Evolutionary conservation across 208 protist species (phyloP).

Genomic region (Leishmania braziliensis): DNA sequence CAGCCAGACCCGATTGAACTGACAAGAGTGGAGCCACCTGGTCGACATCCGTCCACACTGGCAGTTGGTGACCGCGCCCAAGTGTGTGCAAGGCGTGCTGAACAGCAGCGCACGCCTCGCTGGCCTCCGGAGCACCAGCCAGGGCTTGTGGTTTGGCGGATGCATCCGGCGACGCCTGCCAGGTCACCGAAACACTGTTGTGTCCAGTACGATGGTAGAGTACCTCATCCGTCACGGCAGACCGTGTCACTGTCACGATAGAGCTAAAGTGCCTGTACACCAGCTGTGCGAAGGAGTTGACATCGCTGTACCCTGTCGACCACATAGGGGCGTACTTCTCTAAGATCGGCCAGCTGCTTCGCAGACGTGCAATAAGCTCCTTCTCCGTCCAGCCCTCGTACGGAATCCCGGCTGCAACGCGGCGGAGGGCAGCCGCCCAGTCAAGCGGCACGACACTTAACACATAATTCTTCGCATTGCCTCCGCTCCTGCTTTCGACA

Average conservation of each 20-base stretch:
- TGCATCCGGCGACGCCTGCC: neutral
- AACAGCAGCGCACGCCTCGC: slow-evolving; percentile 8
- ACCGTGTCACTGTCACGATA: slow-evolving; percentile 58
- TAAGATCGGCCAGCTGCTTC: slow-evolving; percentile 23
- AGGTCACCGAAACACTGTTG: slow-evolving; percentile 37
- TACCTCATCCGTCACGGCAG: slow-evolving; percentile 45
- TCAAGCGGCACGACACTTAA: slow-evolving; percentile 38
- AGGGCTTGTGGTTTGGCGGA: neutral
- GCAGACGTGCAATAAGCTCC: slow-evolving; percentile 37
- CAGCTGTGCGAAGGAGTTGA: slow-evolving; percentile 38
- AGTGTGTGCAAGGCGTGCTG: slow-evolving; percentile 53
- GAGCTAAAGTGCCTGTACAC: slow-evolving; percentile 43
- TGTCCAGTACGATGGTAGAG: slow-evolving; percentile 38
- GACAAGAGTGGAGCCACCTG: slow-evolving; percentile 48
- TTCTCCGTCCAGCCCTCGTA: slow-evolving; percentile 68
- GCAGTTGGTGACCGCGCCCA: slow-evolving; percentile 53
- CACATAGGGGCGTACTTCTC: slow-evolving; percentile 7
- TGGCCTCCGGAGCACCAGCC: neutral
- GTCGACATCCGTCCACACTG: slow-evolving; percentile 59
- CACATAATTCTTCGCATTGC: neutral
- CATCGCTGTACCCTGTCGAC: slow-evolving; percentile 10
- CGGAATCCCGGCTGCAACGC: slow-evolving; percentile 43
- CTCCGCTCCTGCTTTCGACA: neutral
- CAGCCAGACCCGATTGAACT: neutral
- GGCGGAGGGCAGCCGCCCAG: slow-evolving; percentile 46